Base-by-base conservation (phyloP, 768 basidiomycete genomes). In the Naganishia kalamii region DNA sequence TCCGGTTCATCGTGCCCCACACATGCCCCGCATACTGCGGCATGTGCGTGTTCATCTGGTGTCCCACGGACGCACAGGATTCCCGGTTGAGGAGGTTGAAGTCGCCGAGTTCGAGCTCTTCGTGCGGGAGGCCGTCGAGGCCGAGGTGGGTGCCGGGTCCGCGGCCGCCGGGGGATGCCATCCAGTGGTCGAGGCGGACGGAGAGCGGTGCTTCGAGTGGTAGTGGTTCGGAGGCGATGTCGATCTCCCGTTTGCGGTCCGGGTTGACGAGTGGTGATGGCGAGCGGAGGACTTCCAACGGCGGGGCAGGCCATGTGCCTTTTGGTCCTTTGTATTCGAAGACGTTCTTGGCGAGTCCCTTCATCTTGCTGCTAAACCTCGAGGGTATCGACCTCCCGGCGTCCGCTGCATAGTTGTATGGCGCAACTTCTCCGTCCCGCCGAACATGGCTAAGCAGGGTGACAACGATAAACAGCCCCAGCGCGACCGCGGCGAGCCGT, bases 1-100 rank as follows among this genome's bases (percentile, higher is more conserved):
- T 71, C 32, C 77, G 68, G 64, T 75, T 77, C 70, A 74, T 65
- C 1, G 67, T 65, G 4, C 68, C 72, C 75, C 78, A 79, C 4
- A 77, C 52, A 44, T 71, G 70, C 3, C 73, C 75, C 4, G 66
- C 69, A 46, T 75, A 70, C 44, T 73, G 57, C 30, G 60, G 37
- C 65, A 66, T 66, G 48, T 66, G 65, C 10, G 60, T 51, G 48
- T 66, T 66, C 35, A 62, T 32, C 49, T 66, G 65, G 30, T 57
- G 57, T 11, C 60, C 65, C 11, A 62, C 57, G 41, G 40, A 40
- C 60, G 48, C 46, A 65, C 77, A 70, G 48, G 74, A 71, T 69
- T 80, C 75, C 4, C 70, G 57, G 65, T 78, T 80, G 74, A 74
- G 79, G 40, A 63, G 51, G 21, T 73, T 72, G 68, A 79, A 80